A percentile compares a stretch with the other conserved stretches of the same genome.
Conservation (phyloP, 2,329 filamentous ascomycete species). For the Claviceps pazoutovae region DNA sequence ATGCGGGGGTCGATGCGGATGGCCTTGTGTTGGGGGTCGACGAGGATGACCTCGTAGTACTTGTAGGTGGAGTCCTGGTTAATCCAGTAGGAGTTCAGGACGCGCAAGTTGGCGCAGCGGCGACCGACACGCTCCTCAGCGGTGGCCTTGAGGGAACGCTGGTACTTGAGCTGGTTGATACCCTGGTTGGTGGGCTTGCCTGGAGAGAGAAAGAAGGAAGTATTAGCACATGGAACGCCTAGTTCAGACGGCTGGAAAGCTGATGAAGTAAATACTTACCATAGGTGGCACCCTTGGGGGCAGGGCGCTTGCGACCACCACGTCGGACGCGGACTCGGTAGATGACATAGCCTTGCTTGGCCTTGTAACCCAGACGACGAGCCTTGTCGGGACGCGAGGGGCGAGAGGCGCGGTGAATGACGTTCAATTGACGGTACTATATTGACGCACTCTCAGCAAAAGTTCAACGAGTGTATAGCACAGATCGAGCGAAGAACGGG, state of each 20-base stretch:
- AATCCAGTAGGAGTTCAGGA: slow-evolving; percentile 99
- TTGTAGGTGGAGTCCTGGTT: slow-evolving; percentile 99
- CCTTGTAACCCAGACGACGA: slow-evolving; percentile 99
- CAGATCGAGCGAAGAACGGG: slow-evolving; percentile 11
- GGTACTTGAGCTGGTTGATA: slow-evolving; percentile 99
- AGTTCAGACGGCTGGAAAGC: neutral
- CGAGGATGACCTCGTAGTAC: slow-evolving; percentile 99
- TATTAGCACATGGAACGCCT: neutral
- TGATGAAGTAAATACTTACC: slow-evolving; percentile 40
- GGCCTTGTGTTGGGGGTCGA: slow-evolving; percentile 99
- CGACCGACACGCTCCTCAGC: slow-evolving; percentile 99
- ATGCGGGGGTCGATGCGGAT: slow-evolving; percentile 98
- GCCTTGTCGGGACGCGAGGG: slow-evolving; percentile 99
- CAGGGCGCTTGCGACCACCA: slow-evolving; percentile 96
- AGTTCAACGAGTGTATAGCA: slow-evolving; percentile 99
- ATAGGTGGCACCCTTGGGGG: slow-evolving; percentile 95
- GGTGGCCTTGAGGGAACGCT: slow-evolving; percentile 93
- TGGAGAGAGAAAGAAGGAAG: slow-evolving; percentile 22
- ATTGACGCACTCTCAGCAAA: slow-evolving; percentile 99
- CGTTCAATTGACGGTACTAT: slow-evolving; percentile 99
- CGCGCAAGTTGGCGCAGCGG: slow-evolving; percentile 96
- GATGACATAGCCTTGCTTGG: slow-evolving; percentile 99
- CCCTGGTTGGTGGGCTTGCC: slow-evolving; percentile 99
- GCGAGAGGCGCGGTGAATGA: slow-evolving; percentile 97
- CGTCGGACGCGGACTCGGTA: slow-evolving; percentile 97